Evolutionary conservation across 345 rosid species (phyloP), one percentile per base, ranked within the genome.

Genomic region (Eucalyptus grandis): DNA sequence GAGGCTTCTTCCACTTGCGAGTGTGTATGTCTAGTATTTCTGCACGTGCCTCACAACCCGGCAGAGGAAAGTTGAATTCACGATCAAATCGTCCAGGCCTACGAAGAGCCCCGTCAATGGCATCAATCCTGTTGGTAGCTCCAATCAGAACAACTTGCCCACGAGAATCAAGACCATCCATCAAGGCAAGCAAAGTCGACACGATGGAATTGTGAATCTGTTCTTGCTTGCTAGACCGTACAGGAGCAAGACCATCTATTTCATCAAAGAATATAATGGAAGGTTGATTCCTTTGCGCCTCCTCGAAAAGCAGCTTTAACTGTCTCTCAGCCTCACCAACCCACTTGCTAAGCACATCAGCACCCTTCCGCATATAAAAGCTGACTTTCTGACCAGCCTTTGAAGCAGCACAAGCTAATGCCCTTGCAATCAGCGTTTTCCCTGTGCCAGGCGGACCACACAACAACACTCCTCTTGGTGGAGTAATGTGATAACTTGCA

Each of bases 381-480:
- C 97, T 98, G 88, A 98, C 99, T 92, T 98, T 98, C 96, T 98
- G 99, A 40, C 99, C 99, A 93, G 99, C 99, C 92, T 94, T 98
- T 89, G 99, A 98, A 94, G 99, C 99, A 95, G 99, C 98, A 94
- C 98, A 97, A 51, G 99, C 99, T 91, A 98, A 94, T 88, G 99
- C 99, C 94, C 99, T 94, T 49, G 99, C 99, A 93, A 98, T 96
- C 92, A 98, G 93, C 86, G 99, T 98, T 93, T 98, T 98, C 88
- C 99, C 99, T 44, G 99, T 98, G 89, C 99, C 99, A 89, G 99
- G 99, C 88, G 99, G 99, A 91, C 99, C 99, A 91, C 99, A 98
- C 91, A 98, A 92, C 94, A 98, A 90, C 87, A 98, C 99, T 53
- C 99, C 99, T 91, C 99, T 94, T 44, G 99, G 99, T 54, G 99